These are phyloP conservation scores for Populus hybrid DNA, from an alignment of 441 rosid species.

Conservation along the genomic window DNA sequence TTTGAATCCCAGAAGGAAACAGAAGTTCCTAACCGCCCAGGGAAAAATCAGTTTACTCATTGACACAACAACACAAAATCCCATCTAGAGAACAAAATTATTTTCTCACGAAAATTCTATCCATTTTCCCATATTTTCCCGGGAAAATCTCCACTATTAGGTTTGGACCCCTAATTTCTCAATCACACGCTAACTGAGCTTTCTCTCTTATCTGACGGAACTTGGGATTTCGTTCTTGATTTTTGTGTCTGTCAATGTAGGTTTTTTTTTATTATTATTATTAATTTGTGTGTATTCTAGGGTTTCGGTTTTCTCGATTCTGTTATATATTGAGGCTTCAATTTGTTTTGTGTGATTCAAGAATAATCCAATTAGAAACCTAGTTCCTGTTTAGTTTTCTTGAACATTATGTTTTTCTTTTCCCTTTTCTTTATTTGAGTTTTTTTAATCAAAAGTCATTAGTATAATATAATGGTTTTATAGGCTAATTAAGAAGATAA, in stretches of 20 bases:
- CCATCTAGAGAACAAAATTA: neutral
- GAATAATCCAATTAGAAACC: neutral
- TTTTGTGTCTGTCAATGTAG: neutral
- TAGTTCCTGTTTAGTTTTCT: neutral
- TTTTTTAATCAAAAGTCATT: no score
- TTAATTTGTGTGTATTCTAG: neutral
- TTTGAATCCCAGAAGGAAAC: neutral
- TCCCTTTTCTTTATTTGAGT: neutral
- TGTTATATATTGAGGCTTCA: neutral
- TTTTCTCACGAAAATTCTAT: neutral
- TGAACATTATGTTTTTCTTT: neutral
- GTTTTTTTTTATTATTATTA: neutral
- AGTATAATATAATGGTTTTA: neutral
- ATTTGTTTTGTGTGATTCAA: neutral
- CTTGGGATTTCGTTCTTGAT: neutral
- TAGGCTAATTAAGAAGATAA: neutral
- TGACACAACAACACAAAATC: neutral
- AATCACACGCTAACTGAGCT: neutral
- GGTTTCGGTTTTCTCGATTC: neutral
- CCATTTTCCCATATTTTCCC: conserved; percentile 7
- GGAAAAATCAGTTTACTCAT: conserved; percentile 15
- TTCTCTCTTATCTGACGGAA: neutral
- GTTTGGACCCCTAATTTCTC: conserved; percentile 7
- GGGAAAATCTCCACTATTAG: conserved; percentile 12
- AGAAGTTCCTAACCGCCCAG: conserved; percentile 20